phyloP scores from a whole-genome alignment of 768 basidiomycete species.

The Tylopilus vinaceipallidus region DNA sequence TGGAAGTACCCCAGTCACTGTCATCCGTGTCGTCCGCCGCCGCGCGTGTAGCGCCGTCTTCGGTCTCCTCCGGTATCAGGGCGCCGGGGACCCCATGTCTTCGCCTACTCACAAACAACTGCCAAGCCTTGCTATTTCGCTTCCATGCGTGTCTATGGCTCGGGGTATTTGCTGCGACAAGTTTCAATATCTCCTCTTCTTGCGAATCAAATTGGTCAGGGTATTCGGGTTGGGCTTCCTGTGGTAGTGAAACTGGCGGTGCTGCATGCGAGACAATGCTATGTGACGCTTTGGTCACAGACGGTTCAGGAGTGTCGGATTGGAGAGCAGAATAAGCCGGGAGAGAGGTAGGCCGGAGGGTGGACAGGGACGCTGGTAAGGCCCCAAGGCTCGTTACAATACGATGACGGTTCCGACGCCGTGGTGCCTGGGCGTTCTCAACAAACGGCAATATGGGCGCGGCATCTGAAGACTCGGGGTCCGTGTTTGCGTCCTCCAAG shows the following conservation, averaged over 20 bases:
- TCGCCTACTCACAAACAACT: slow-evolving; percentile 47
- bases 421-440: slow-evolving; percentile 27
- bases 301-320: slow-evolving; percentile 6
- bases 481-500: slow-evolving; percentile 53
- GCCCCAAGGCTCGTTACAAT: slow-evolving; percentile 33
- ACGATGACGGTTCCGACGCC: slow-evolving; percentile 27
- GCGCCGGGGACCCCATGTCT: slow-evolving; percentile 28
- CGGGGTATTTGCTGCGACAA: slow-evolving; percentile 68
- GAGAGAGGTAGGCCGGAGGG: slow-evolving; percentile 66
- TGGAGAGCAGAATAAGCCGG: slow-evolving; percentile 63
- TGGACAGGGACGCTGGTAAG: slow-evolving; percentile 55
- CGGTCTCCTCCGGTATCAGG: slow-evolving; percentile 36
- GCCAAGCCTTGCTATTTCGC: slow-evolving; percentile 62
- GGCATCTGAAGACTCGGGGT: slow-evolving; percentile 31
- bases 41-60: slow-evolving; percentile 26
- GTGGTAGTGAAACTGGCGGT: not conserved
- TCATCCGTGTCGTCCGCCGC: slow-evolving; percentile 17
- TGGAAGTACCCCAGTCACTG: slow-evolving; percentile 25
- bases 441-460: slow-evolving; percentile 38
- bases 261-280: not conserved
- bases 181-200: slow-evolving; percentile 53
- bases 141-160: slow-evolving; percentile 75
- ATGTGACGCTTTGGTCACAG: not conserved
- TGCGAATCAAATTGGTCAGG: slow-evolving; percentile 35
- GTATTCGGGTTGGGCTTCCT: slow-evolving; percentile 16